Conservation (phyloP, 2,329 filamentous ascomycete species). For the Coniosporium tulheliwenetii region DNA sequence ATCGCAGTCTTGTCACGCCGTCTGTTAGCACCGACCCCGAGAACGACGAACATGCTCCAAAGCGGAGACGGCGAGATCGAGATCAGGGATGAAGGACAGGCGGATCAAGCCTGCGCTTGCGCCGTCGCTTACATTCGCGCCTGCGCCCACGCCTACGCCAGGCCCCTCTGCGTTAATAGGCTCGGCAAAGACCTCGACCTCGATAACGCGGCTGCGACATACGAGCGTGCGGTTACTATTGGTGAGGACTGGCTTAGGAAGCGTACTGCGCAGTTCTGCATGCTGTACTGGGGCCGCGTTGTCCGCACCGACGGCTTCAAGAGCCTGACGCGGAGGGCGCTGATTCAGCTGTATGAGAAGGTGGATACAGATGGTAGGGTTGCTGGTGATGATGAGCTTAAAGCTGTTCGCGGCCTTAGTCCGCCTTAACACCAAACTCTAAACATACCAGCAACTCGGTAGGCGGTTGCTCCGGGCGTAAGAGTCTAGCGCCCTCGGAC, state of each 20-base stretch:
- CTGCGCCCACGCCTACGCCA: too few relatives aligned
- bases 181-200: constrained; percentile 84
- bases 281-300: constrained; percentile 87
- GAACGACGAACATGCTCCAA: too few relatives aligned
- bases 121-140: too few relatives aligned
- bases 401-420: constrained; percentile 33
- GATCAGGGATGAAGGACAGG: too few relatives aligned
- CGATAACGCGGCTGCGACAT: constrained; percentile 86
- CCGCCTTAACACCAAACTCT: too few relatives aligned
- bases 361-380: constrained; percentile 88
- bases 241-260: constrained; percentile 89
- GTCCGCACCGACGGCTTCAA: constrained; percentile 82
- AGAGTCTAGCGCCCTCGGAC: too few relatives aligned
- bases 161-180: constrained; percentile 79
- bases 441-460: too few relatives aligned
- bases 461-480: too few relatives aligned
- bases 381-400: constrained; percentile 72
- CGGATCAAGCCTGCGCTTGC: too few relatives aligned
- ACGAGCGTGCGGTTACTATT: constrained; percentile 86
- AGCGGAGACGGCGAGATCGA: too few relatives aligned
- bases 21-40: too few relatives aligned
- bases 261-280: constrained; percentile 72
- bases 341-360: constrained; percentile 86
- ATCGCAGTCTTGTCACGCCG: too few relatives aligned
- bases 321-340: constrained; percentile 57